Evolutionary conservation across 371 early-diverging fungal genomes (phyloP).

Genomic region (Dichotomocladium elegans): DNA sequence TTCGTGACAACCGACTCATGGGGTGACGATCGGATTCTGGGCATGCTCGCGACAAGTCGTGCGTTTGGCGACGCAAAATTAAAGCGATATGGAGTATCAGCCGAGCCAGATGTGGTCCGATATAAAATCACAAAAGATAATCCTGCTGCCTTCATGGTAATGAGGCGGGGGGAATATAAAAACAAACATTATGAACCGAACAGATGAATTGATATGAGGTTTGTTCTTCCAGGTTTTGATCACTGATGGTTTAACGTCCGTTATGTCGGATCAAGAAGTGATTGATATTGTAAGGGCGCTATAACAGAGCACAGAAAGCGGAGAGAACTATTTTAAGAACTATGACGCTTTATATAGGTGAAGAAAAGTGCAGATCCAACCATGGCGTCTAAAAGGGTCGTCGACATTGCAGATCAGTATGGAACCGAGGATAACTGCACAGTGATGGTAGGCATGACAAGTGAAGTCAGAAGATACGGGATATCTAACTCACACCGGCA

Average conservation of each 20-base stretch:
- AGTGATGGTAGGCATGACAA: constrained; percentile 45
- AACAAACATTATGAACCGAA: too few species aligned
- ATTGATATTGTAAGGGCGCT: constrained; percentile 60
- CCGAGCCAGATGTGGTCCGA: constrained; percentile 69
- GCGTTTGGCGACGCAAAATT: constrained; percentile 71
- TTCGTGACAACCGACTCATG: constrained; percentile 71
- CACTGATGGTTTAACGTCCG: constrained; percentile 73
- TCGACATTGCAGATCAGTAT: constrained; percentile 67
- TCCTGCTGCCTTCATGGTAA: constrained; percentile 46
- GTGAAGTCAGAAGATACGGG: neutral
- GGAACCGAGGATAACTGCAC: constrained; percentile 79
- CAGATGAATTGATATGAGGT: too few species aligned
- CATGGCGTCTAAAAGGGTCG: constrained; percentile 53
- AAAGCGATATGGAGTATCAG: constrained; percentile 71
- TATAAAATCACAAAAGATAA: constrained; percentile 27
- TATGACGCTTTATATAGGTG: constrained; percentile 21
- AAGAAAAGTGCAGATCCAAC: constrained; percentile 58
- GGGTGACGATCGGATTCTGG: constrained; percentile 74
- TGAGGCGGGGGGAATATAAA: neutral
- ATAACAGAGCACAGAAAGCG: neutral
- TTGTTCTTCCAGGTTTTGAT: constrained; percentile 40
- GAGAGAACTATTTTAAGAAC: neutral
- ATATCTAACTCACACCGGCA: neutral
- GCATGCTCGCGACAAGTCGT: constrained; percentile 67
- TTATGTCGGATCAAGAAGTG: constrained; percentile 77